Percentiles rank a stretch among this genome's conserved stretches.
These are phyloP conservation scores for Conoideocrella luteorostrata DNA, from an alignment of 2,329 filamentous ascomycete genomes.

Conservation along the genomic window DNA sequence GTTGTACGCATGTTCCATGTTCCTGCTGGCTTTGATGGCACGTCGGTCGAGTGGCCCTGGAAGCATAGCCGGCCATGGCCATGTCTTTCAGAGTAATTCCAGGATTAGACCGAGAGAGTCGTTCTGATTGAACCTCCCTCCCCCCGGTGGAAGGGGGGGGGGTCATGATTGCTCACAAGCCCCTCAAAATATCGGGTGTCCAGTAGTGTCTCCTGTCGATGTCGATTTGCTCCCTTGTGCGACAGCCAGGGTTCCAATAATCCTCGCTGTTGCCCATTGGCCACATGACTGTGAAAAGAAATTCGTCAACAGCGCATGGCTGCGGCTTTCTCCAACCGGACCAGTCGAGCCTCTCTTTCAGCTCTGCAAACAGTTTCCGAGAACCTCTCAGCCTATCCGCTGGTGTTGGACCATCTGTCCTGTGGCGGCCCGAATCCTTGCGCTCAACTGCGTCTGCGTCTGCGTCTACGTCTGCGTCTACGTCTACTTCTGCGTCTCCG, in stretches of 20 bases:
- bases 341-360: slow-evolving; percentile 51
- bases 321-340: slow-evolving; percentile 52
- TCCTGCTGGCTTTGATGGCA: too few species aligned
- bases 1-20: background rate
- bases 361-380: background rate
- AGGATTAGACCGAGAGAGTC: too few species aligned
- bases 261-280: slow-evolving; percentile 50
- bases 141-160: too few species aligned
- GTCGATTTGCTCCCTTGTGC: slow-evolving; percentile 20
- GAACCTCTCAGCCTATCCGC: background rate
- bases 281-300: slow-evolving; percentile 60
- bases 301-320: slow-evolving; percentile 45
- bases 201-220: slow-evolving; percentile 17
- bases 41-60: too few species aligned
- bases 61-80: too few species aligned
- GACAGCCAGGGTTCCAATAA: slow-evolving; percentile 34
- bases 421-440: background rate
- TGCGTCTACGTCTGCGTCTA: too few species aligned
- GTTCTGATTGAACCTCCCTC: too few species aligned
- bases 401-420: too few species aligned
- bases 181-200: slow-evolving; percentile 10
- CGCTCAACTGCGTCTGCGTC: background rate
- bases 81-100: too few species aligned
- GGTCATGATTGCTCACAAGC: too few species aligned
- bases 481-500: background rate